Evolutionary conservation across 1,139 yeast species (phyloP).

Genomic region (Magnusiomyces starmeri): DNA sequence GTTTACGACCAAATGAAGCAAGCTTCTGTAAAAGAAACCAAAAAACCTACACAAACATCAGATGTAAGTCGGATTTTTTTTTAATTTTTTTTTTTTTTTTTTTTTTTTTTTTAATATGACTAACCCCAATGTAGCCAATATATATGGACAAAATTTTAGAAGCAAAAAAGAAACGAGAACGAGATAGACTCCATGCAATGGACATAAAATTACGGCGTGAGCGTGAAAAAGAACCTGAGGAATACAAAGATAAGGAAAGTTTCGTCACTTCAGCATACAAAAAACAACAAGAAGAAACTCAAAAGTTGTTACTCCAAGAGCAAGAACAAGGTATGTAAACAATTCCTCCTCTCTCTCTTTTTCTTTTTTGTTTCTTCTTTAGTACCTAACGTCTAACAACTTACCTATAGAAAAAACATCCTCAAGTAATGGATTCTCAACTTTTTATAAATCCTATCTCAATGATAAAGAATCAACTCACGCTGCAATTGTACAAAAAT

Average conservation of each 20-base stretch:
- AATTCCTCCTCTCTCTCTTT: constrained; percentile 8
- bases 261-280: constrained; percentile 42
- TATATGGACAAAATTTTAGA: constrained; percentile 36
- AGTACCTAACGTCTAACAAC: not conserved
- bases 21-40: constrained; percentile 21
- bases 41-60: constrained; percentile 2
- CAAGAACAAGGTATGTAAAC: constrained; percentile 21
- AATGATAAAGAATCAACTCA: not conserved
- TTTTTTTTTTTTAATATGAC: not conserved
- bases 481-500: not conserved
- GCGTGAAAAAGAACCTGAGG: constrained; percentile 33
- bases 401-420: not conserved
- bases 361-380: not conserved
- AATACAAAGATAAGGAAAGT: constrained; percentile 36
- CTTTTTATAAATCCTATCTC: constrained; percentile 22
- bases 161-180: constrained; percentile 38
- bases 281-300: constrained; percentile 33
- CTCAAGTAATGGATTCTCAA: constrained; percentile 13
- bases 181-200: constrained; percentile 36
- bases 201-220: constrained; percentile 26
- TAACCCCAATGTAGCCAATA: constrained; percentile 31
- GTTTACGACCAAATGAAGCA: constrained; percentile 35
- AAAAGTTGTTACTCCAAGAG: constrained; percentile 24
- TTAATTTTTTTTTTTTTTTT: not conserved
- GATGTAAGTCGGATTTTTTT: constrained; percentile 15